Base-by-base conservation (phyloP, 2,329 filamentous ascomycete species). In the Sporothrix pallida region DNA sequence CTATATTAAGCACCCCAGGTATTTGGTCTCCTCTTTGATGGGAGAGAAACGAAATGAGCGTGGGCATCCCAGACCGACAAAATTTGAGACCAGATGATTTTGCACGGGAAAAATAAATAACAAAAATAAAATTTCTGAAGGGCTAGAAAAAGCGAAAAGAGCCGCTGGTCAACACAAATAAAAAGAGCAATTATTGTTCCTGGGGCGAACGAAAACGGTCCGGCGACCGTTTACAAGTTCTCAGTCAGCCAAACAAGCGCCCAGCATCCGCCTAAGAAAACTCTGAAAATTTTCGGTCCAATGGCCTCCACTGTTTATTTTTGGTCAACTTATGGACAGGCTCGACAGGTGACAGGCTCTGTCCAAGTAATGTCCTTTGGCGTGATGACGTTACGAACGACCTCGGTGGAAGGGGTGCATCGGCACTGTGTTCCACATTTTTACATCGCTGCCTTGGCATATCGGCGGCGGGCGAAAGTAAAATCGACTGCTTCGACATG, bases 1-100 rank as follows among this genome's bases (percentile, higher is more conserved):
- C 72, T 74, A 74, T 71, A 71, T 60, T 68, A 74, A 54, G 58
- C 60, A 67, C 69, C 26, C 6, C 71, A 68, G n/a, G 26, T 46
- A 60, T 70, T 26, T 60, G 23, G 20, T 31, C 52, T 70, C 37
- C n/a, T 69, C 15, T 37, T 20, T 65, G 12, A 46, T 23, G 23
- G 37, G 26, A 65, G 23, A 23, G 12, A 12, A 20, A n/a, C 9
- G 17, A 9, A 63, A n/a, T 6, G 17, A 44, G 15, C 17, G 3
- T 42, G 60, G 31, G 31, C 31, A 37, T 37, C 4, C 31, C 31
- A 37, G 3, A 54, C 17, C 20, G 48, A 69, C 48, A 7, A 54
- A 52, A 50, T 12, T 37, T 12, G 7, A 26, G 6, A 31, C 23
- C 23, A 37, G 65, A 20, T 26, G 15, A 50, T 37, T 37, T 37